Evolutionary conservation across 441 rosid genomes (phyloP).

Genomic region (Sinapis alba): DNA sequence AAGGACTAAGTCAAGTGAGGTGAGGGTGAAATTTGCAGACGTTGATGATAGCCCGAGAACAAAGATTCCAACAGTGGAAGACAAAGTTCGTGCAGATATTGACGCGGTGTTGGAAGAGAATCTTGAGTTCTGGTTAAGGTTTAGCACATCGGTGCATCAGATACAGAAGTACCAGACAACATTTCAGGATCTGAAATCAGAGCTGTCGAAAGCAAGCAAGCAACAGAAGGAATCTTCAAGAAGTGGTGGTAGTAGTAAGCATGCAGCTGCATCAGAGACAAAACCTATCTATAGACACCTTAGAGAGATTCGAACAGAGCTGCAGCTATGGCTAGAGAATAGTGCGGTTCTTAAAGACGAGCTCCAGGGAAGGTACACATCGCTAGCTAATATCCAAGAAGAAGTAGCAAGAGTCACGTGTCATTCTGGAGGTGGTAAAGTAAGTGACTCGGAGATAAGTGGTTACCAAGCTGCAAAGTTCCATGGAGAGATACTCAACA

Average conservation of each 20-base stretch:
- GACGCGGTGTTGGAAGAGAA: conserved; percentile 85
- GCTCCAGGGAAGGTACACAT: conserved; percentile 55
- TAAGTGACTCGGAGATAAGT: conserved; percentile 47
- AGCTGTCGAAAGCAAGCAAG: conserved; percentile 46
- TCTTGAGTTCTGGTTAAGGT: conserved; percentile 94
- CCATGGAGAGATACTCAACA: conserved; percentile 86
- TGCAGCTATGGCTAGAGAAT: conserved; percentile 82
- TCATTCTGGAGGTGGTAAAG: conserved; percentile 33
- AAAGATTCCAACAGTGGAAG: conserved; percentile 52
- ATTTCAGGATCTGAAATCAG: conserved; percentile 65
- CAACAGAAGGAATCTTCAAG: conserved; percentile 34
- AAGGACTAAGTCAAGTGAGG: conserved; percentile 32
- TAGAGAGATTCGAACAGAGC: conserved; percentile 73
- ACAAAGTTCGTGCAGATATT: conserved; percentile 65
- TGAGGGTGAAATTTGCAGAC: conserved; percentile 31
- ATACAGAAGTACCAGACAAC: conserved; percentile 70
- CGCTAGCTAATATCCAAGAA: conserved; percentile 68
- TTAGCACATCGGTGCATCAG: conserved; percentile 79
- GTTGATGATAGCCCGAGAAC: conserved; percentile 30
- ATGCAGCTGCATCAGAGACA: conserved; percentile 53
- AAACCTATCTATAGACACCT: conserved; percentile 75
- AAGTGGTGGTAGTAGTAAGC: conserved; percentile 22
- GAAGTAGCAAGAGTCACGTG: conserved; percentile 56
- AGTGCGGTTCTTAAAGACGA: conserved; percentile 70
- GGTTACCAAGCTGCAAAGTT: conserved; percentile 77